A percentile compares a stretch with the other conserved stretches of the same genome.
Evolutionary conservation across 2,329 filamentous ascomycete genomes (phyloP).

Genomic region (Pestalotiopsis sp.): DNA sequence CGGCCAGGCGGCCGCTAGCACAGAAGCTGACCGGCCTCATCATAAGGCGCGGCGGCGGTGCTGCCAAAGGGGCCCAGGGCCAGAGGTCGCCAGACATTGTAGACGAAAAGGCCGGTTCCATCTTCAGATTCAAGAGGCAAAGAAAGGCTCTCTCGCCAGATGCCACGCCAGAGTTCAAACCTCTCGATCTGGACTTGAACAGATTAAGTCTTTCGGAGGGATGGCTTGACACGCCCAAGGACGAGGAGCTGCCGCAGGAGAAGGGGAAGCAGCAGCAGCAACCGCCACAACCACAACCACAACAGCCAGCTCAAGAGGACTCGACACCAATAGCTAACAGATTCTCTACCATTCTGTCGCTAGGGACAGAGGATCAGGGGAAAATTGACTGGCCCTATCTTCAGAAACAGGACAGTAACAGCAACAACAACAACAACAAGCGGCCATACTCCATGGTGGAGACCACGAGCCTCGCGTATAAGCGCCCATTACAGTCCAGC

Average conservation of each 20-base stretch:
- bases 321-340: slow-evolving; percentile 15
- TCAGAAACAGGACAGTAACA: not conserved
- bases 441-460: slow-evolving; percentile 16
- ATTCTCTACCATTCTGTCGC: slow-evolving; percentile 10
- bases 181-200: slow-evolving; percentile 17
- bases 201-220: slow-evolving; percentile 15
- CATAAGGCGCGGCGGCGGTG: slow-evolving; percentile 11
- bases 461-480: not conserved
- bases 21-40: slow-evolving; percentile 19
- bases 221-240: slow-evolving; percentile 14
- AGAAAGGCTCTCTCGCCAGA: slow-evolving; percentile 11
- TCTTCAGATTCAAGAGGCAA: slow-evolving; percentile 15
- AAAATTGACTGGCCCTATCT: not conserved
- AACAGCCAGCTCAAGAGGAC: not conserved
- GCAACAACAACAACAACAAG: not conserved
- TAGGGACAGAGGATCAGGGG: not conserved
- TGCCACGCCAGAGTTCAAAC: slow-evolving; percentile 13
- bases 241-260: slow-evolving; percentile 3
- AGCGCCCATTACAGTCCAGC: slow-evolving; percentile 1
- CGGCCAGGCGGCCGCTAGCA: slow-evolving; percentile 8
- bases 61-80: slow-evolving; percentile 6
- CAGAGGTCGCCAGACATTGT: not conserved
- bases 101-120: slow-evolving; percentile 8
- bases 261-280: not conserved
- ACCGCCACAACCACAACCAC: not conserved